Percentiles rank a stretch among this genome's conserved stretches.
Evolutionary conservation across 495 filamentous ascomycete genomes (phyloP).

Genomic region (Neurospora sp.): DNA sequence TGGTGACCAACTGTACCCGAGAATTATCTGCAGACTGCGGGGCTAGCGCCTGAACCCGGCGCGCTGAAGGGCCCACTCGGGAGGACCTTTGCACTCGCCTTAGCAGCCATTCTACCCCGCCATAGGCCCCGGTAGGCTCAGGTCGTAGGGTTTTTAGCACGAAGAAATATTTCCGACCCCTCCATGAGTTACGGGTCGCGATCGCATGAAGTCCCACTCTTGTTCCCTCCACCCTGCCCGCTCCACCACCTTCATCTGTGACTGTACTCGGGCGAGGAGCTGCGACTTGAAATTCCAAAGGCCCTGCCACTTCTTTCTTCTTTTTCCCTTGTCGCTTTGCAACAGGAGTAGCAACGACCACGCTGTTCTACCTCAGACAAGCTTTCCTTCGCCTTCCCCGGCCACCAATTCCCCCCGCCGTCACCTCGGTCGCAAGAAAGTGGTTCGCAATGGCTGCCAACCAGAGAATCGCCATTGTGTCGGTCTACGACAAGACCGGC

Average conservation of each 20-base stretch:
- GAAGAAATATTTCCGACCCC: slow-evolving; percentile 8
- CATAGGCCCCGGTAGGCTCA: slow-evolving; percentile 8
- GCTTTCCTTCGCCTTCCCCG: not conserved
- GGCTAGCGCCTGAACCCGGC: slow-evolving; percentile 11
- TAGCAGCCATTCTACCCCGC: slow-evolving; percentile 4
- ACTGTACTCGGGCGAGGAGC: not conserved
- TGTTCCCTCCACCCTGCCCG: not conserved
- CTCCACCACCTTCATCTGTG: not conserved
- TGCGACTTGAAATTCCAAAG: not conserved
- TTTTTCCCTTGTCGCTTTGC: not conserved
- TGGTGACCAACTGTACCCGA: not conserved
- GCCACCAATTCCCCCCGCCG: slow-evolving; percentile 2
- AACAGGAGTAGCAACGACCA: not conserved
- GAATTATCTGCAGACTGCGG: slow-evolving; percentile 1
- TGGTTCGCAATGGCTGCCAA: slow-evolving; percentile 24
- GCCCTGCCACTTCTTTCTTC: not conserved
- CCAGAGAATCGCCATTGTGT: slow-evolving; percentile 71
- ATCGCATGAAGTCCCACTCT: not conserved
- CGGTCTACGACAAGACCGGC: slow-evolving; percentile 97
- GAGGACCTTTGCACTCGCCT: not conserved
- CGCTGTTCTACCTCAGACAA: not conserved
- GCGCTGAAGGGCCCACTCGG: not conserved
- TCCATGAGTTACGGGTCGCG: slow-evolving; percentile 1
- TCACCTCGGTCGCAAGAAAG: slow-evolving; percentile 2
- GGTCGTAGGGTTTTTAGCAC: not conserved